Base-by-base conservation (phyloP, 2,329 filamentous ascomycete species). In the Ophiostoma tasmaniense region DNA sequence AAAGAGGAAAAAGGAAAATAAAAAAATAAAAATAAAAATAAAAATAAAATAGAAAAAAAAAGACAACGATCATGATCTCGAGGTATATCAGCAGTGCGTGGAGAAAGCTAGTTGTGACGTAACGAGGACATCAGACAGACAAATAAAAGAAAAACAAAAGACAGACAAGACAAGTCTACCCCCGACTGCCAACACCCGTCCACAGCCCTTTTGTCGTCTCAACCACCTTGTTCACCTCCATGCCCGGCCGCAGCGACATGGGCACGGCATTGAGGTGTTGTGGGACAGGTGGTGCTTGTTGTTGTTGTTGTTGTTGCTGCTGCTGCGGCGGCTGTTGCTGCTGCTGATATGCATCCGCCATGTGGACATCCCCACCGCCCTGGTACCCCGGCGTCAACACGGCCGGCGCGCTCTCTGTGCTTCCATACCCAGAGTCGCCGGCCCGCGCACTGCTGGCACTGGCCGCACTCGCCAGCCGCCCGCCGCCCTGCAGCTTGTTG, bases 401-500 rank as follows among this genome's bases (percentile, higher is more conserved):
- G 20, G 45, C 6, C 59, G 59, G 11, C 35, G 78, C 77, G 14
- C 74, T 74, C 70, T 22, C 80, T 69, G 81, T 84, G 64, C 78
- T 84, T 61, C 78, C 80, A 72, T 85, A 84, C 5, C 83, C 83
- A 55, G 82, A 84, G 73, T 85, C 83, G 50, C 25, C 13, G 50
- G 25, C 25, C 8, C 13, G 20, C 33, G 5, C 33, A 13, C 50
- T 25, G 0, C n/a, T 22, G 5, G 4, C 25, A n/a, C n/a, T 45
- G 10, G 13, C 14, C 2, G 4, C 14, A 13, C 3, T 39, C 25
- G 82, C 79, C n/a, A 69, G 52, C 62, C 52, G 66, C 35, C 71
- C 68, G 1, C 86, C 85, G 77, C 89, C 88, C 70, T 87, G 83
- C 64, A 90, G 79, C 79, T 90, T 90, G 78, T 90, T 90, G 76